These are phyloP conservation scores for Amauroascus verrucosus DNA, from an alignment of 2,329 filamentous ascomycete species.

Conservation along the genomic window DNA sequence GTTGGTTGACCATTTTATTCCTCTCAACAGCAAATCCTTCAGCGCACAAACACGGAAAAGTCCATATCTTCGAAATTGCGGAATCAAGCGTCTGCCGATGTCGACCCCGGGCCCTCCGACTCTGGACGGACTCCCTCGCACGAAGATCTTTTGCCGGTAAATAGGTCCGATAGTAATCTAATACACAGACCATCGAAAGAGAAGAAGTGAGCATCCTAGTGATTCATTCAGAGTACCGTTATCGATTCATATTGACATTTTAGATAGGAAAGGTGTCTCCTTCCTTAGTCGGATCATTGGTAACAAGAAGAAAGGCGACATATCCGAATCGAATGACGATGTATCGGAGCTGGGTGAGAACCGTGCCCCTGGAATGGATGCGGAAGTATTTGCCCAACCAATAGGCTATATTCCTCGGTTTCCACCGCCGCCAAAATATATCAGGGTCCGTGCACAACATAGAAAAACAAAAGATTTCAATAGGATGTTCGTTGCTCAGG, in stretches of 20 bases:
- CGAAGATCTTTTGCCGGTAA: slow-evolving; percentile 24
- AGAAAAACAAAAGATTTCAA: slow-evolving; percentile 77
- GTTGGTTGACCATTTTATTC: not conserved
- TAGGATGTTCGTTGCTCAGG: slow-evolving; percentile 81
- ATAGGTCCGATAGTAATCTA: slow-evolving; percentile 9
- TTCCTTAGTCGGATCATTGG: slow-evolving; percentile 80
- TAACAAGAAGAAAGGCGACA: slow-evolving; percentile 58
- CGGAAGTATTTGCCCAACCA: slow-evolving; percentile 68
- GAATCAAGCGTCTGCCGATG: slow-evolving; percentile 33
- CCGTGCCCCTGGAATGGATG: slow-evolving; percentile 70
- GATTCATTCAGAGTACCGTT: not conserved
- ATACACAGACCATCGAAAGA: slow-evolving; percentile 41
- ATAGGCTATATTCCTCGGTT: slow-evolving; percentile 76
- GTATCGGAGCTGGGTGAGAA: slow-evolving; percentile 61
- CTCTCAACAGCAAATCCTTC: slow-evolving; percentile 47
- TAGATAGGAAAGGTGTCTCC: slow-evolving; percentile 66
- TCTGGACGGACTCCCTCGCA: slow-evolving; percentile 25
- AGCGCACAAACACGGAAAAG: slow-evolving; percentile 55
- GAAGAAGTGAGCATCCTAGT: slow-evolving; percentile 49
- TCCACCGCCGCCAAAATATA: slow-evolving; percentile 82
- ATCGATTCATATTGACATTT: slow-evolving; percentile 9
- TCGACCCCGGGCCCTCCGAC: slow-evolving; percentile 32
- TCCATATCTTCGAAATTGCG: slow-evolving; percentile 42
- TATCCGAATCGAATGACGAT: slow-evolving; percentile 44
- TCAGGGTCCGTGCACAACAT: slow-evolving; percentile 69